Base-by-base conservation (phyloP, 1,139 yeast genomes). In the Yamadazyma atlantica region DNA sequence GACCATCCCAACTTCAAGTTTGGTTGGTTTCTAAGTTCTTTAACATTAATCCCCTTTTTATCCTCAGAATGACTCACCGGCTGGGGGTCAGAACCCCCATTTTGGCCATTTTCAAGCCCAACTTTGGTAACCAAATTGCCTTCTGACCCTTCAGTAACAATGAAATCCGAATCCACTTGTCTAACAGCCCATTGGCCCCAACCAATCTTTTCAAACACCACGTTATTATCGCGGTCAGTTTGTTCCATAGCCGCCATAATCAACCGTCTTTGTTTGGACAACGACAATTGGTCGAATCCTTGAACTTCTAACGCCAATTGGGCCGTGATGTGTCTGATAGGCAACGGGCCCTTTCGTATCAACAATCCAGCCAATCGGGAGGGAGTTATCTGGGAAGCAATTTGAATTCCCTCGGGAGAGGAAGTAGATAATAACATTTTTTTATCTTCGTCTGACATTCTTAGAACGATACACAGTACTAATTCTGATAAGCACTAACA, bases 161-260 rank as follows among this genome's bases (percentile, higher is more conserved):
- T 79, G 41, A 62, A 64, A 42, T 72, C 78, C 8, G 74, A 59
- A 36, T 72, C 75, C 12, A 75, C 78, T 35, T 71, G 64, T 42
- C 82, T 73, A 6, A 90, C 95, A 19, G 90, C 88, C 97, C 97
- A 90, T 55, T 92, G 94, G 42, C 97, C 97, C 97, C 97, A 90
- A 18, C 97, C 97, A 29, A 89, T 89, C 65, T 90, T 90, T 53
- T 88, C 96, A 65, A 90, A 90, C 14, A 85, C 78, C 29, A 82
- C 80, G 41, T 73, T 70, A 41, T 82, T 78, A 19, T 68, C 71
- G 4, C 76, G 64, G 55, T 82, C 94, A 2, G 55, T 52, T 44
- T 68, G 75, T 52, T 88, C 96, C 66, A 90, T 77, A 27, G 92
- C 95, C 6, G 89, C 81, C 83, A 89, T 89, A 28, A 90, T 89